These are phyloP conservation scores for Bipolaris zeicola DNA, from an alignment of 2,329 filamentous ascomycete genomes.

Conservation along the genomic window DNA sequence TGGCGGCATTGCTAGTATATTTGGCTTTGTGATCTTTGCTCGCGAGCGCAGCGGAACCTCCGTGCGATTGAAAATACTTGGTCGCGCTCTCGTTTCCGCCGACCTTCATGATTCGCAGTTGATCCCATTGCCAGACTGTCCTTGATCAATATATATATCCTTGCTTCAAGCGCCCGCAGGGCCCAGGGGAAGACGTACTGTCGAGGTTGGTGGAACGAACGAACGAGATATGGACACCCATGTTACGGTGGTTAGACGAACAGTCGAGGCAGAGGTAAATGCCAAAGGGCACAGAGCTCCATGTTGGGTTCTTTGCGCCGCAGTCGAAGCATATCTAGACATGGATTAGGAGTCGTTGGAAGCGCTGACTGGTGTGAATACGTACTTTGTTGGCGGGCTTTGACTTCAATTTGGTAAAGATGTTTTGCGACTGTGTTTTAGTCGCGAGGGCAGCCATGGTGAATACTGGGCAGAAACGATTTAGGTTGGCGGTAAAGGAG, in stretches of 20 bases:
- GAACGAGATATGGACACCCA: conserved; percentile 98
- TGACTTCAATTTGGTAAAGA: conserved; percentile 96
- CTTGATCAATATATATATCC: conserved; percentile 50
- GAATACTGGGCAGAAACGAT: conserved; percentile 28
- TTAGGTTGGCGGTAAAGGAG: conserved; percentile 31
- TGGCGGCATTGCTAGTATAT: conserved; percentile 90
- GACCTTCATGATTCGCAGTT: conserved; percentile 96
- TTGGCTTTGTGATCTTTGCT: conserved; percentile 98
- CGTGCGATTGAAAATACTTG: conserved; percentile 97
- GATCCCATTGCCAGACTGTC: conserved; percentile 92
- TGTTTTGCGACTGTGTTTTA: conserved; percentile 93
- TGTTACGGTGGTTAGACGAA: conserved; percentile 94
- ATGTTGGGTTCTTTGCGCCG: conserved; percentile 95
- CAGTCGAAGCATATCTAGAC: conserved; percentile 95
- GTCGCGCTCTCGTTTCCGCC: conserved; percentile 97
- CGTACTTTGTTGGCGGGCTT: conserved; percentile 93
- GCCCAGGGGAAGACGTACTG: conserved; percentile 65
- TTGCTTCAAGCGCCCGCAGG: conserved; percentile 47
- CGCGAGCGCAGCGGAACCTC: conserved; percentile 87
- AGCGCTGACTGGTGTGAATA: conserved; percentile 18
- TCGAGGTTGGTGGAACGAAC: conserved; percentile 98
- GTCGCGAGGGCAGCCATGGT: conserved; percentile 71
- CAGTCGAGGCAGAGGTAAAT: conserved; percentile 99
- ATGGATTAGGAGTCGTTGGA: conserved; percentile 30
- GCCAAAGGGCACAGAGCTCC: conserved; percentile 95